Base-by-base conservation (phyloP, 139 green algal genomes). In the Medakamo hakoo region DNA sequence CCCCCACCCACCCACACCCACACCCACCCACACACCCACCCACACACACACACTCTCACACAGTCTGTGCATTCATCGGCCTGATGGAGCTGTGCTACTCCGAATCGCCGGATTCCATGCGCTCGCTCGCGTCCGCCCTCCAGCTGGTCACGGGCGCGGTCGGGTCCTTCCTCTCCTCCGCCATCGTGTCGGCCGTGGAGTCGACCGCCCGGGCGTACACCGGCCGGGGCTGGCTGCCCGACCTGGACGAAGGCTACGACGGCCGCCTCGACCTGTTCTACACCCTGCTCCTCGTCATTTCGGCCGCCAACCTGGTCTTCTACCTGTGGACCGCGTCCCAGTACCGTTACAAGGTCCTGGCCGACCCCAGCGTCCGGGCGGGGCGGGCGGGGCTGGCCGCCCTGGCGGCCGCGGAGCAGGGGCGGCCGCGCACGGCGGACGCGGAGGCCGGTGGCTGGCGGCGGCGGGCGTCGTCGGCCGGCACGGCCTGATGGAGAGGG, bases 41-140 rank as follows among this genome's bases (percentile, higher is more conserved):
- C n/a, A n/a, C n/a, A n/a, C n/a, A n/a, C n/a, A n/a, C n/a, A n/a
- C n/a, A n/a, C n/a, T n/a, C n/a, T n/a, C n/a, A n/a, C n/a, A n/a
- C n/a, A n/a, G 70, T 76, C 23, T 64, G 78, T 57, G 65, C 60
- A 66, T 73, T 65, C 23, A 61, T 75, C 25, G 69, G 69, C 30
- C 30, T 68, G 58, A n/a, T 82, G 31, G 76, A 82, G 69, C 67
- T 82, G 26, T 79, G 77, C 57, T 82, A 77, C 62, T 70, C 73
- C 26, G 56, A 78, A 58, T 69, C 73, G 4, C 73, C 72, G 25
- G 66, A 73, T 27, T 60, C 57, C 23, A 79, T 79, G 76, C 56
- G 72, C 24, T 70, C 65, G 0, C 59, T 70, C 3, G 65, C 48
- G 4, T 60, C 58, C 0, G 74, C 76, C 1, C 26, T 79, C 20